Evolutionary conservation across 169 alveolate species (phyloP), one percentile per base, ranked within the genome.

Genomic region (Plasmodium vivax): DNA sequence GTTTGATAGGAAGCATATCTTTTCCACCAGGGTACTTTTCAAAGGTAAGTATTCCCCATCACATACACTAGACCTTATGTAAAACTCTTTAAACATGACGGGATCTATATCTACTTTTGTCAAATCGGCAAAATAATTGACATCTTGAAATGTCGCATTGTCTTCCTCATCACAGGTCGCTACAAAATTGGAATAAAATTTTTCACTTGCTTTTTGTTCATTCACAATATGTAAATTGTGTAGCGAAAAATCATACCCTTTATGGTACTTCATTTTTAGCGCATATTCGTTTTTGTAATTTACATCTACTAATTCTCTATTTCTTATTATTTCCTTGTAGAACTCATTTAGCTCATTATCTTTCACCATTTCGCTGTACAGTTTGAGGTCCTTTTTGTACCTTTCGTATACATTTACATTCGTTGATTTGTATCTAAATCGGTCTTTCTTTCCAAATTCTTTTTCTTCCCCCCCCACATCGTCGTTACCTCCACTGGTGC

Each of bases 41-140:
- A 80, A 45, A 19, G 94, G 90, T 80, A 88, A 88, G 71, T 79
- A 88, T 58, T 88, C 88, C 27, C 94, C 88, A 77, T 88, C 34
- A 88, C 94, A 88, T 79, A 73, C 19, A 77, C 79, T 80, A 4
- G 27, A 23, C 43, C 71, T 88, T 80, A 88, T 32, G 82, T 79
- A 88, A 79, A 41, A 88, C 34, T 88, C 94, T 88, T 88, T 88
- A 51, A 88, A 88, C 56, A 88, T 38, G 3, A 58, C 41, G 19
- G 94, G 94, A 36, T 80, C 83, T 1, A 88, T 72, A 80, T 88
- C 94, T 72, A 88, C 38, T 77, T 77, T 88, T 77, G 90, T 88
- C 71, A 88, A 58, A 23, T 88, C 83, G 1, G 88, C 88, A 88
- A 54, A 88, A 88, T 88, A 79, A 27, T 38, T 71, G 8, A 80